Evolutionary conservation across 192 early-diverging fungal genomes (phyloP).

Genomic region (Gigaspora rosea): DNA sequence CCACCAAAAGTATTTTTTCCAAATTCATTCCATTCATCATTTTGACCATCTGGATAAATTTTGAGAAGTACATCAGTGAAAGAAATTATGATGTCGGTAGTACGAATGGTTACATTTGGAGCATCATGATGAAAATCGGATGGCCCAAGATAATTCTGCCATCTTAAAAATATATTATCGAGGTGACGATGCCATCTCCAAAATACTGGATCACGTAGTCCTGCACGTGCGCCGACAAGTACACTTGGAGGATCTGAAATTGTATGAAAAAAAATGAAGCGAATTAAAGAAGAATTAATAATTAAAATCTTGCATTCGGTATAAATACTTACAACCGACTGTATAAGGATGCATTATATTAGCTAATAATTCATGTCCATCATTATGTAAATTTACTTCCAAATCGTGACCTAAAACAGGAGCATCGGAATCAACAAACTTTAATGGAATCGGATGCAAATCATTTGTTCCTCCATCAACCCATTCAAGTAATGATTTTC

Average conservation of each 20-base stretch:
- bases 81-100: not conserved
- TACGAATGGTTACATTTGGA: not conserved
- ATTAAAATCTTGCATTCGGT: not conserved
- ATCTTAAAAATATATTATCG: not conserved
- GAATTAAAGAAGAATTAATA: not conserved
- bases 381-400: not conserved
- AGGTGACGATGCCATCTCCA: constrained; percentile 24
- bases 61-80: constrained; percentile 4
- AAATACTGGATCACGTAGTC: constrained; percentile 11
- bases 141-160: not conserved
- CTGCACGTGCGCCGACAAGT: constrained; percentile 4
- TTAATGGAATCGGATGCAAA: not conserved
- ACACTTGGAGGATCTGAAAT: not conserved
- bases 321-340: not conserved
- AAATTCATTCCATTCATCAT: not conserved
- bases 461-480: not conserved
- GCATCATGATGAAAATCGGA: not conserved
- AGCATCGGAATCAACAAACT: not conserved
- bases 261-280: too few relatives aligned
- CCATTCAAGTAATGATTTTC: not conserved
- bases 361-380: not conserved
- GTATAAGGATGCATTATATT: constrained; percentile 20
- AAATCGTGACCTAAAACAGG: not conserved
- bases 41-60: not conserved
- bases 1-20: constrained; percentile 4